A percentile compares a stretch with the other conserved stretches of the same genome.
These are phyloP conservation scores for Hypoxylon lienhwacheense DNA, from an alignment of 495 filamentous ascomycete species.

Conservation along the genomic window DNA sequence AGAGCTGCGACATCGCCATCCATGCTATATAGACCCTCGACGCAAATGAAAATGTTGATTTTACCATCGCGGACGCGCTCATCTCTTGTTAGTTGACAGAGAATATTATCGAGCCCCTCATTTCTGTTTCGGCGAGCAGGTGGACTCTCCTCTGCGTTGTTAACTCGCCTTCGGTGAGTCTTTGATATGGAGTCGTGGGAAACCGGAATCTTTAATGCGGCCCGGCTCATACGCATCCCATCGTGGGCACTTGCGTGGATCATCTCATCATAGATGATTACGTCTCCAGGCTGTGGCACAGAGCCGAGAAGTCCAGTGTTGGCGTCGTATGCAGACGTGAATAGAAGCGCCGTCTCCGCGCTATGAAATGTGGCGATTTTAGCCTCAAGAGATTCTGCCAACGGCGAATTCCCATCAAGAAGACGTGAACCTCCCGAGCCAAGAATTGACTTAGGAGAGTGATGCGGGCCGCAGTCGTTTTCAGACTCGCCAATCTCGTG, in stretches of 20 bases:
- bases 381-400: slow-evolving; percentile 64
- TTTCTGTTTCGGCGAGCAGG: slow-evolving; percentile 14
- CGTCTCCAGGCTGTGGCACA: slow-evolving; percentile 69
- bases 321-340: slow-evolving; percentile 78
- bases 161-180: slow-evolving; percentile 35
- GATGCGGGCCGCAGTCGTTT: slow-evolving; percentile 2
- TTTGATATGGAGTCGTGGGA: slow-evolving; percentile 59
- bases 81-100: slow-evolving; percentile 19
- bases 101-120: slow-evolving; percentile 26
- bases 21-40: slow-evolving; percentile 85
- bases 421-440: slow-evolving; percentile 64
- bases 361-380: slow-evolving; percentile 67
- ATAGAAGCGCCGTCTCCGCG: slow-evolving; percentile 66
- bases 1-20: slow-evolving; percentile 75
- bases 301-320: slow-evolving; percentile 69
- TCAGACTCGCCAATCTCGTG: slow-evolving; percentile 5
- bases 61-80: slow-evolving; percentile 38
- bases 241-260: slow-evolving; percentile 80
- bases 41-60: slow-evolving; percentile 63
- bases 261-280: slow-evolving; percentile 71
- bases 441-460: slow-evolving; percentile 33
- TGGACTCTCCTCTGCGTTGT: not conserved
- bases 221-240: slow-evolving; percentile 70
- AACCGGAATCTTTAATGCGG: slow-evolving; percentile 55
- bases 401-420: slow-evolving; percentile 69